Evolutionary conservation across 805 yeast species (phyloP).

Genomic region (Nakazawaea anatomiae): DNA sequence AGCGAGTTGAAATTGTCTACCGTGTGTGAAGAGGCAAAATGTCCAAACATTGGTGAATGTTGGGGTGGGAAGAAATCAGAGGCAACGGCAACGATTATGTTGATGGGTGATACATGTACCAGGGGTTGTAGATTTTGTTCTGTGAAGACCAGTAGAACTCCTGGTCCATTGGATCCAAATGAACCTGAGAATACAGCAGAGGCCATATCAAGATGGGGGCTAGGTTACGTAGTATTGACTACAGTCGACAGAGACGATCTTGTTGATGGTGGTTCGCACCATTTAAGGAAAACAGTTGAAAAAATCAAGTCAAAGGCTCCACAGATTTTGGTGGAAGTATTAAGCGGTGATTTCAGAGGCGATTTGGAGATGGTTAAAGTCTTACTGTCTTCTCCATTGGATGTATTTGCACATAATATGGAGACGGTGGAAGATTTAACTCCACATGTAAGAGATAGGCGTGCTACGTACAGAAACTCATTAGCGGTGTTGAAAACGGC

Average conservation of each 20-base stretch:
- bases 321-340: slow-evolving; percentile 85
- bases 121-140: slow-evolving; percentile 99
- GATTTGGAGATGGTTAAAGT: slow-evolving; percentile 73
- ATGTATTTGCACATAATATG: slow-evolving; percentile 94
- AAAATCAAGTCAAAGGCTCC: slow-evolving; percentile 86
- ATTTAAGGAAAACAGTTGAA: slow-evolving; percentile 80
- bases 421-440: slow-evolving; percentile 96
- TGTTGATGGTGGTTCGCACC: slow-evolving; percentile 88
- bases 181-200: slow-evolving; percentile 98
- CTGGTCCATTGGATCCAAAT: slow-evolving; percentile 86
- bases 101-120: slow-evolving; percentile 97
- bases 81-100: slow-evolving; percentile 97
- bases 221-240: slow-evolving; percentile 95
- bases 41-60: slow-evolving; percentile 99
- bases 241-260: slow-evolving; percentile 97
- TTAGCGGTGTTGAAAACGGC: slow-evolving; percentile 75
- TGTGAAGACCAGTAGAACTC: slow-evolving; percentile 86
- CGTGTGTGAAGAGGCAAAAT: slow-evolving; percentile 97
- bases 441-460: slow-evolving; percentile 90
- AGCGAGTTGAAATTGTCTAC: slow-evolving; percentile 86
- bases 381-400: slow-evolving; percentile 82
- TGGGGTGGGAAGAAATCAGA: slow-evolving; percentile 97
- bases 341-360: slow-evolving; percentile 95
- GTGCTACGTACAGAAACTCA: slow-evolving; percentile 93
- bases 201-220: slow-evolving; percentile 95